Evolutionary conservation across 768 basidiomycete genomes (phyloP).

Genomic region (Hygrophoropsis aurantiaca): DNA sequence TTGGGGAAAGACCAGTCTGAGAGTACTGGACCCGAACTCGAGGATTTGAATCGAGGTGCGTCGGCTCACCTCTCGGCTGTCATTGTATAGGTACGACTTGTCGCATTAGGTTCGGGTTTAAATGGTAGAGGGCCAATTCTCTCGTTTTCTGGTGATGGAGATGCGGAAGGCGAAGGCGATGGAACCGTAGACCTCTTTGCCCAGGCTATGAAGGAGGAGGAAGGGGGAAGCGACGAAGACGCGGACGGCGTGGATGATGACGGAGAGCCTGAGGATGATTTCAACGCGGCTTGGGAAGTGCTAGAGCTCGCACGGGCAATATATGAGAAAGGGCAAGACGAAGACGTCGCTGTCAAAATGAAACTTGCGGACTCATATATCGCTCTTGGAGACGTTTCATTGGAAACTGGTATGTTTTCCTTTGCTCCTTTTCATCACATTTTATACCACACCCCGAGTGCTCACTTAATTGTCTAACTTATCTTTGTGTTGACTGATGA

Average conservation of each 20-base stretch:
- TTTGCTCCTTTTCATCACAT: slow-evolving; percentile 1
- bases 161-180: slow-evolving; percentile 58
- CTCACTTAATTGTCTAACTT: background rate
- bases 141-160: slow-evolving; percentile 80
- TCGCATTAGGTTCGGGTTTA: slow-evolving; percentile 32
- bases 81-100: slow-evolving; percentile 4
- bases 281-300: slow-evolving; percentile 97
- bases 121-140: slow-evolving; percentile 57
- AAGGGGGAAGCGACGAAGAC: slow-evolving; percentile 52
- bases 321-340: slow-evolving; percentile 65
- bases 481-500: background rate
- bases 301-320: slow-evolving; percentile 92
- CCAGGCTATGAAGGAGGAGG: slow-evolving; percentile 50
- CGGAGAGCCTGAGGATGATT: slow-evolving; percentile 91
- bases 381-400: slow-evolving; percentile 90
- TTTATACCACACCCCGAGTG: background rate
- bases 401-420: slow-evolving; percentile 81
- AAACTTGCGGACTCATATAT: slow-evolving; percentile 92
- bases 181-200: slow-evolving; percentile 64
- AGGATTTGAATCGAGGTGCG: slow-evolving; percentile 40
- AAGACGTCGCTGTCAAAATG: slow-evolving; percentile 63
- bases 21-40: slow-evolving; percentile 44
- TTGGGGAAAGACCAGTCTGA: slow-evolving; percentile 83
- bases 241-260: slow-evolving; percentile 65
- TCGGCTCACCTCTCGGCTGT: background rate